Evolutionary conservation across 352 stramenopile species (phyloP), one percentile per base, ranked within the genome.

Genomic region (Phytophthora sojae): DNA sequence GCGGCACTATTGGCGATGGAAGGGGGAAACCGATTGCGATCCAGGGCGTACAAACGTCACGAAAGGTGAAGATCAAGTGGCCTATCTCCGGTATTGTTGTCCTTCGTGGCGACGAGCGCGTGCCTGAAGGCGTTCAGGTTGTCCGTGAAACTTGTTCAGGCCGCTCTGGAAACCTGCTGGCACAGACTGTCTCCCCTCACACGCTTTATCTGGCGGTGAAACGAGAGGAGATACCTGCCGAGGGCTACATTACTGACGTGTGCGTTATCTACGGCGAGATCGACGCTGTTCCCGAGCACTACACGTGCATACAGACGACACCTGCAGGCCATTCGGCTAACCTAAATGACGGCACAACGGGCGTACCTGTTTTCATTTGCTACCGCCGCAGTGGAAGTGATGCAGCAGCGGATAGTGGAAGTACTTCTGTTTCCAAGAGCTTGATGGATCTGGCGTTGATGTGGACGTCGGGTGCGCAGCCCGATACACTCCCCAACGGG

Each of bases 241-340:
- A 78, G 12, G 84, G 80, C 1, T 94, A 87, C 39, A 72, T 96
- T 25, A 86, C 75, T 32, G 90, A 96, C 17, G 66, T 96, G 17
- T 93, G 81, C 32, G 86, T 97, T 6, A 91, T 97, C 35, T 97
- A 96, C 53, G 88, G 87, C 3, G 90, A 95, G 39, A 95, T 97
- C 35, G 90, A 97, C 59, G 81, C 85, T 15, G 71, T 96, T 4
- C 90, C 90, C 11, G 90, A 97, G 15, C 68, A 82, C 26, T 97
- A 93, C 51, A 90, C 68, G 21, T 94, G 83, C 61, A 79, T 97
- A 6, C 51, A 91, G 59, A 79, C 74, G 25, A 97, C 90, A n/a
- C 82, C 87, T 17, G 69, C 72, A 0, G 89, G 89, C 3, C 66
- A 86, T 57, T 93, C 86, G 4, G 90, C 89, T 2, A 97, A 97